Evolutionary conservation across 2,329 filamentous ascomycete genomes (phyloP), one percentile per base, ranked within the genome.

Genomic region (Fusarium bulbicola): DNA sequence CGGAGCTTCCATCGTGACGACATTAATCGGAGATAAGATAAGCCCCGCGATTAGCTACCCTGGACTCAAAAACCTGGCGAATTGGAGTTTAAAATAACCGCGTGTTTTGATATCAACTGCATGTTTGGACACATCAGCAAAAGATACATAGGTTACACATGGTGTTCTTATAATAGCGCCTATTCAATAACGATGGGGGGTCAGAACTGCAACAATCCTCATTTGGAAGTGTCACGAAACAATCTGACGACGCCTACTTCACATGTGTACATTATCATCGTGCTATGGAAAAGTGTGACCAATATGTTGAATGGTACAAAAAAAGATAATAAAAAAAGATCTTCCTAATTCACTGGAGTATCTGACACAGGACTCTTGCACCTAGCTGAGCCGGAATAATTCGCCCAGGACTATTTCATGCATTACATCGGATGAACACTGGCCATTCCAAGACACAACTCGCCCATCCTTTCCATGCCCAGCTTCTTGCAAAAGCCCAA

Each of bases 401-500:
- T 21, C 20, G 10, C 24, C 12, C 24, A 39, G 34, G 24, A 37
- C 34, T 28, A 10, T 7, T 21, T 37, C 32, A 28, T 28, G 5
- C 18, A 26, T 26, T 36, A 30, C 5, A n/a, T 36, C 21, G 20
- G 68, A 62, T 14, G 42, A 45, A 43, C 46, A 65, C 34, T 66
- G 54, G 20, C 59, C 59, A 18, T 56, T 66, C 59, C 56, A 73
- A 21, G 62, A 30, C 11, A 59, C 30, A 20, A 30, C n/a, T 12
- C 32, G 32, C n/a, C 34, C 36, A 21, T 47, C 20, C 18, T 42
- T 37, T 1, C 81, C 82, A 30, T 65, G 70, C 2, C 75, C 78
- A 7, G 76, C 63, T 20, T 70, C 69, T 30, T 66, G 73, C 7
- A 84, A 69, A 80, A 80, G 66, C 8, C 61, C 62, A 1, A 78